Conservation (phyloP, 768 basidiomycete genomes). For the Tulasnella sp. region DNA sequence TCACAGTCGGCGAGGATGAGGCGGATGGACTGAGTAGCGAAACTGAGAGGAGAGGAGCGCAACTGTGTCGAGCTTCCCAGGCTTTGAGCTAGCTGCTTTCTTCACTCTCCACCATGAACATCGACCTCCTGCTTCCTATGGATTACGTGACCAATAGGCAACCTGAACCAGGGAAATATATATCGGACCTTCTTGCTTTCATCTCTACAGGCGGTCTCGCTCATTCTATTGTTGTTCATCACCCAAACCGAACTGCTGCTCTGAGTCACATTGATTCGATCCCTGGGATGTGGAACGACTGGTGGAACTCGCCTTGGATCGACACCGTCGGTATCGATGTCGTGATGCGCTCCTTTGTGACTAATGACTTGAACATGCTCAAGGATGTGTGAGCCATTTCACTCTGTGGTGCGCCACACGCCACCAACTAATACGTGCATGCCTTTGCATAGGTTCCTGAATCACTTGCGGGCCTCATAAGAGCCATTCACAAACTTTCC, state of each 20-base stretch:
- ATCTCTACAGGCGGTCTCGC: conserved; percentile 2
- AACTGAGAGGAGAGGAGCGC: not conserved
- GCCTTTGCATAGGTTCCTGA: not conserved
- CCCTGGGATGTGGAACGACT: conserved; percentile 11
- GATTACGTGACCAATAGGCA: not conserved
- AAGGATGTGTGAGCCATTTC: conserved; percentile 9
- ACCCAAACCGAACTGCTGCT: conserved; percentile 10
- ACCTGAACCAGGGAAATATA: not conserved
- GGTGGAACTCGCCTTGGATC: conserved; percentile 13
- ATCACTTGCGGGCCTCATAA: not conserved
- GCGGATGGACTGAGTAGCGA: not conserved
- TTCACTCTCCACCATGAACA: too few species aligned
- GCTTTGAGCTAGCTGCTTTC: too few species aligned
- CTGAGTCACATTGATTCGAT: not conserved
- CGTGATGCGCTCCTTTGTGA: not conserved
- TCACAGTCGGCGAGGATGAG: too few species aligned
- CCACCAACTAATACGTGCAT: not conserved
- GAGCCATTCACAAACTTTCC: not conserved
- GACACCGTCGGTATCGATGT: not conserved
- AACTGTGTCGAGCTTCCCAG: too few species aligned
- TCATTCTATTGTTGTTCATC: conserved; percentile 6
- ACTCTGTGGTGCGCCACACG: too few species aligned
- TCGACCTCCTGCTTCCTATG: not conserved
- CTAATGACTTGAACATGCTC: not conserved
- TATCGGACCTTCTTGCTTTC: conserved; percentile 6